Conservation (phyloP, 768 basidiomycete genomes). For the Rhodotorula diobovata region DNA sequence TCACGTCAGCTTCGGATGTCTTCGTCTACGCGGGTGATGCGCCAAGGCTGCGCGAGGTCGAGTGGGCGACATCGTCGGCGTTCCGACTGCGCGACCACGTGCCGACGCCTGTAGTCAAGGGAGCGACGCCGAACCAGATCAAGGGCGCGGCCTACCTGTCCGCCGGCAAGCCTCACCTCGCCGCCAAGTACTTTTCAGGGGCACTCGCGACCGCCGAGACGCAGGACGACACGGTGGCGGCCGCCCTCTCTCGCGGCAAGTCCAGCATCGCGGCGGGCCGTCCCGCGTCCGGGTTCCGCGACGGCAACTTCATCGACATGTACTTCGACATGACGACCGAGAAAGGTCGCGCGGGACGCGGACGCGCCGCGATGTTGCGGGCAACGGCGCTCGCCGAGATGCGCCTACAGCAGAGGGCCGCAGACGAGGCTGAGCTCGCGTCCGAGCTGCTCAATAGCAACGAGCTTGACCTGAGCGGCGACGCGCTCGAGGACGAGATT, state of each 20-base stretch:
- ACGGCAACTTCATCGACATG: background rate
- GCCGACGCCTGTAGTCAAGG: conserved; percentile 41
- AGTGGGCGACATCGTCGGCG: background rate
- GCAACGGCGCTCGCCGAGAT: no score
- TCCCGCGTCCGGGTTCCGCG: conserved; percentile 7
- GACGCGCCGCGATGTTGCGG: background rate
- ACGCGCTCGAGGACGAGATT: no score
- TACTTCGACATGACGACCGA: background rate
- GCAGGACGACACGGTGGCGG: background rate
- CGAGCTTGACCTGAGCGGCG: no score
- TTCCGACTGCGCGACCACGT: no score
- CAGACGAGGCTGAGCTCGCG: no score
- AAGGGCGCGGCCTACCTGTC: conserved; percentile 35
- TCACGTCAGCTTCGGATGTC: conserved; percentile 46
- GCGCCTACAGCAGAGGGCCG: no score
- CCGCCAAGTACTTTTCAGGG: conserved; percentile 40
- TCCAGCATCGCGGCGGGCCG: background rate
- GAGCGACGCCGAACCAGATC: no score
- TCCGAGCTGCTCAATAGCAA: no score
- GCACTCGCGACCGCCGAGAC: conserved; percentile 9
- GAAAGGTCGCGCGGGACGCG: no score
- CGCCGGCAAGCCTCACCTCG: conserved; percentile 15
- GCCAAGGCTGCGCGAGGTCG: conserved; percentile 22
- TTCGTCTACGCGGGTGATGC: background rate
- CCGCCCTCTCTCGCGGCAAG: conserved; percentile 17